Conservation (phyloP, 768 basidiomycete genomes). For the Kwoniella shandongensis region DNA sequence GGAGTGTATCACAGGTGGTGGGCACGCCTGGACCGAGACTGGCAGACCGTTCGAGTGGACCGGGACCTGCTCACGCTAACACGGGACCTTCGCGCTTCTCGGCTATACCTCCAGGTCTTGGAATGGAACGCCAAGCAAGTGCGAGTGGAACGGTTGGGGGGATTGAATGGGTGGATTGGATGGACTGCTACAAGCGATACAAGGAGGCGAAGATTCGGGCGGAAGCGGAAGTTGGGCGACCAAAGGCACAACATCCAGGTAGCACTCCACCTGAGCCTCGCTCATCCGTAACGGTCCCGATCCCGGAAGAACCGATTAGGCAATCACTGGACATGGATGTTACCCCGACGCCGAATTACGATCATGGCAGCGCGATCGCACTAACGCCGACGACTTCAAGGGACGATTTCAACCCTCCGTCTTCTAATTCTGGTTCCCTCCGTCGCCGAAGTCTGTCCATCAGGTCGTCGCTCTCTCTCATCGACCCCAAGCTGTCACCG, state of each 20-base stretch:
- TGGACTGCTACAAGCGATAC: slow-evolving; percentile 56
- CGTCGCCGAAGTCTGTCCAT: slow-evolving; percentile 36
- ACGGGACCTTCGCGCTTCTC: slow-evolving; percentile 26
- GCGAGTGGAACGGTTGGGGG: slow-evolving; percentile 42
- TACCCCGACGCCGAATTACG: slow-evolving; percentile 20
- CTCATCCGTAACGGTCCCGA: background rate
- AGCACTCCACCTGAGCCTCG: slow-evolving; percentile 1
- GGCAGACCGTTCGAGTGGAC: slow-evolving; percentile 8
- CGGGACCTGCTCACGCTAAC: slow-evolving; percentile 15
- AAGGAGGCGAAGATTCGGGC: slow-evolving; percentile 56
- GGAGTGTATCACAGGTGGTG: too few species aligned
- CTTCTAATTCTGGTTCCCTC: slow-evolving; percentile 3
- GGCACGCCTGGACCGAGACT: slow-evolving; percentile 9
- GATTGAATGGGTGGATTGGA: slow-evolving; percentile 58
- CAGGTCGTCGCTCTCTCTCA: slow-evolving; percentile 27
- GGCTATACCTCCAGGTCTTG: slow-evolving; percentile 22
- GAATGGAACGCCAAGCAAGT: slow-evolving; percentile 31
- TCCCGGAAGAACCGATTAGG: slow-evolving; percentile 13
- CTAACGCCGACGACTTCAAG: slow-evolving; percentile 37
- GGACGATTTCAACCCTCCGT: slow-evolving; percentile 24
- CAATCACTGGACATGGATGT: slow-evolving; percentile 11
- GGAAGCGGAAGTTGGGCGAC: slow-evolving; percentile 31
- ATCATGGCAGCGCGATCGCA: slow-evolving; percentile 32
- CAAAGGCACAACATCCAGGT: background rate
- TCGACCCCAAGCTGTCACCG: slow-evolving; percentile 39